Percentiles rank a stretch among this genome's conserved stretches.
Evolutionary conservation across 2,329 filamentous ascomycete genomes (phyloP).

Genomic region (Sporothrix dimorphospora): DNA sequence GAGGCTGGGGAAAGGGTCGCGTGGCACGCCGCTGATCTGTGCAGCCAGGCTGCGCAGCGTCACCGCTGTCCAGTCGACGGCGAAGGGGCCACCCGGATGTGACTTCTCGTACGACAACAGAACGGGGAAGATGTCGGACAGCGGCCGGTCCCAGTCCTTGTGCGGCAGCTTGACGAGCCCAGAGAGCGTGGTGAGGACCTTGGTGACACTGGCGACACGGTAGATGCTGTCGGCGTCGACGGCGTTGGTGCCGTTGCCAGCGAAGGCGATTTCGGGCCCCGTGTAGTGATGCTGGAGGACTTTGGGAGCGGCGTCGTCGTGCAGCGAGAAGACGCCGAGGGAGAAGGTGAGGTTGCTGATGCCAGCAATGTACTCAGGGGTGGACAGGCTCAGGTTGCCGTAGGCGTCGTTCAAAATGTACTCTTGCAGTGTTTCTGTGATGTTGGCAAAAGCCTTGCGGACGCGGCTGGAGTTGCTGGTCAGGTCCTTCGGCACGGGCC

Average conservation of each 20-base stretch:
- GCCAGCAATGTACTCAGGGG: background rate
- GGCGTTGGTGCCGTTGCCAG: conserved; percentile 36
- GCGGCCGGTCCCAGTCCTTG: conserved; percentile 23
- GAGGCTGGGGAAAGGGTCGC: conserved; percentile 32
- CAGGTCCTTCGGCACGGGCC: conserved; percentile 20
- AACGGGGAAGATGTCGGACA: conserved; percentile 25
- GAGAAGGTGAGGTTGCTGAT: conserved; percentile 29
- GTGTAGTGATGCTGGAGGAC: conserved; percentile 48
- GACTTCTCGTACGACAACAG: conserved; percentile 31
- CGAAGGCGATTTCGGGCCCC: conserved; percentile 38
- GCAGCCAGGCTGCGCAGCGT: conserved; percentile 37
- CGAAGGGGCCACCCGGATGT: conserved; percentile 20
- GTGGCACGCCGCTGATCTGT: conserved; percentile 36
- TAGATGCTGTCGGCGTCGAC: conserved; percentile 44
- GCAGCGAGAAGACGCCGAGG: conserved; percentile 27
- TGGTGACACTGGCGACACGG: conserved; percentile 46
- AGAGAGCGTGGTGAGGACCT: conserved; percentile 41
- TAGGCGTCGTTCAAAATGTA: background rate
- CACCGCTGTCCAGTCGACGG: conserved; percentile 39
- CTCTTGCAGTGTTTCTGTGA: background rate
- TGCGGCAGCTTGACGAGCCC: conserved; percentile 35
- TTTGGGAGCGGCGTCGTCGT: conserved; percentile 8
- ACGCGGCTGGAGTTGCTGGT: conserved; percentile 16
- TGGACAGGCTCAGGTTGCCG: background rate
- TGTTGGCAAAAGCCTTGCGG: conserved; percentile 15